phyloP scores from a whole-genome alignment of 305 asterid genomes.

The Fraxinus velutina region DNA sequence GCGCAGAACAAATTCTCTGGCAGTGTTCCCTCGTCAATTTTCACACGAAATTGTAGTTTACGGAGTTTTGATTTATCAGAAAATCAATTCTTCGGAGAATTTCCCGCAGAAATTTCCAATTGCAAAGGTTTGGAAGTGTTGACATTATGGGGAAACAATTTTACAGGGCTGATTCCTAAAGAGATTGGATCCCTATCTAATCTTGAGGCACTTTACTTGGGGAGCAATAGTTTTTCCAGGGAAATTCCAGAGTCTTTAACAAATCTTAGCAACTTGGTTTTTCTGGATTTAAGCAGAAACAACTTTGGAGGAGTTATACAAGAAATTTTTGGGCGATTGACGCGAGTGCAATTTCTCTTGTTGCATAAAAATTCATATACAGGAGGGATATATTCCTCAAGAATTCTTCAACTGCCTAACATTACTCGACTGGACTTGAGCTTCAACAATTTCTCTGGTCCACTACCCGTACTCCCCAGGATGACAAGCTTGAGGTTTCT shows the following conservation, averaged over 20 bases:
- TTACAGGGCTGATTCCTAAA: slow-evolving; percentile 58
- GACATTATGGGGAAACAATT: slow-evolving; percentile 57
- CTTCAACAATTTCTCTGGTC: slow-evolving; percentile 64
- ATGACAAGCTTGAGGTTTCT: slow-evolving; percentile 57
- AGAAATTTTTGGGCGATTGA: slow-evolving; percentile 51
- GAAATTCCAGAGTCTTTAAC: slow-evolving; percentile 63
- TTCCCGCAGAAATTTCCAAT: slow-evolving; percentile 61
- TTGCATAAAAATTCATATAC: slow-evolving; percentile 56
- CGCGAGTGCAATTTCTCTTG: slow-evolving; percentile 61
- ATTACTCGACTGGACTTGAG: slow-evolving; percentile 73
- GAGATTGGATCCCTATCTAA: slow-evolving; percentile 62
- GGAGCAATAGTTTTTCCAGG: slow-evolving; percentile 64
- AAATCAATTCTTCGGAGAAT: slow-evolving; percentile 52
- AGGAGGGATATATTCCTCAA: slow-evolving; percentile 61
- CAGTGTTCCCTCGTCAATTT: slow-evolving; percentile 28
- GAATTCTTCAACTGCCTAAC: slow-evolving; percentile 52
- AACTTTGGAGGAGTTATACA: slow-evolving; percentile 70
- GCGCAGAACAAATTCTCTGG: slow-evolving; percentile 56
- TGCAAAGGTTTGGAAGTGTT: slow-evolving; percentile 47
- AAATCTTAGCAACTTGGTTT: slow-evolving; percentile 41
- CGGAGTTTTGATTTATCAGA: slow-evolving; percentile 60
- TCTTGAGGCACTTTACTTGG: slow-evolving; percentile 55
- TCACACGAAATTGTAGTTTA: slow-evolving; percentile 55
- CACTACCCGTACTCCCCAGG: slow-evolving; percentile 52
- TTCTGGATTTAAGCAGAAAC: slow-evolving; percentile 77